These are phyloP conservation scores for Austroboletus niveus DNA, from an alignment of 1,284 basidiomycete species.

Conservation along the genomic window DNA sequence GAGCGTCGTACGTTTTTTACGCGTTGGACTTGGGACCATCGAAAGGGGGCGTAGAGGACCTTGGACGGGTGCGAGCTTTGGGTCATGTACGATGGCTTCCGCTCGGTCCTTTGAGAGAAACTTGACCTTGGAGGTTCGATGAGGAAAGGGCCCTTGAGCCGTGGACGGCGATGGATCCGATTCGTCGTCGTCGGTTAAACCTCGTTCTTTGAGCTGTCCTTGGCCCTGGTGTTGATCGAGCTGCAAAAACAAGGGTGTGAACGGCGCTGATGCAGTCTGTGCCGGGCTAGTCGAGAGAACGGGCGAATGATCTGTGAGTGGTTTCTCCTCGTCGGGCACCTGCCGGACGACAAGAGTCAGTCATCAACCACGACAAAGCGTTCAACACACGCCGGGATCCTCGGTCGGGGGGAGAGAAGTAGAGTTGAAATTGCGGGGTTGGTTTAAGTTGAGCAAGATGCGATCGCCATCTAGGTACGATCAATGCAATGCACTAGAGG, in stretches of 20 bases:
- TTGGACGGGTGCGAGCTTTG: constrained; percentile 34
- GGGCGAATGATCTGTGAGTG: constrained; percentile 5
- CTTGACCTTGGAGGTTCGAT: constrained; percentile 15
- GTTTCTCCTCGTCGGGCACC: constrained; percentile 16
- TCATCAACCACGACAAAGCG: neutral
- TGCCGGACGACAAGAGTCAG: constrained; percentile 9
- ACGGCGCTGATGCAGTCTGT: constrained; percentile 15
- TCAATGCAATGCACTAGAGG: neutral
- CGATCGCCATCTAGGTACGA: constrained; percentile 23
- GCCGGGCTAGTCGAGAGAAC: constrained; percentile 5
- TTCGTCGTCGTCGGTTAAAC: neutral
- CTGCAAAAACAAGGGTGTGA: constrained; percentile 13
- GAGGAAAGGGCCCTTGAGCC: constrained; percentile 4
- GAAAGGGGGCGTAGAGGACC: constrained; percentile 31
- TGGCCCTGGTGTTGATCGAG: constrained; percentile 1
- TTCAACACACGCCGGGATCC: constrained; percentile 14
- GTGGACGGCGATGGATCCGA: neutral
- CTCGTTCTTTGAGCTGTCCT: neutral
- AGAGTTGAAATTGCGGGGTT: constrained; percentile 2
- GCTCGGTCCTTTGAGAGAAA: constrained; percentile 24
- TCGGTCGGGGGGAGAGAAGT: neutral
- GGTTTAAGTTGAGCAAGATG: constrained; percentile 23
- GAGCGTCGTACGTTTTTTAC: constrained; percentile 14
- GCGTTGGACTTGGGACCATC: constrained; percentile 17
- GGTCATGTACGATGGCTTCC: constrained; percentile 27